These are phyloP conservation scores for Mucor circinelloides DNA, from an alignment of 371 early-diverging fungal species.

Conservation along the genomic window DNA sequence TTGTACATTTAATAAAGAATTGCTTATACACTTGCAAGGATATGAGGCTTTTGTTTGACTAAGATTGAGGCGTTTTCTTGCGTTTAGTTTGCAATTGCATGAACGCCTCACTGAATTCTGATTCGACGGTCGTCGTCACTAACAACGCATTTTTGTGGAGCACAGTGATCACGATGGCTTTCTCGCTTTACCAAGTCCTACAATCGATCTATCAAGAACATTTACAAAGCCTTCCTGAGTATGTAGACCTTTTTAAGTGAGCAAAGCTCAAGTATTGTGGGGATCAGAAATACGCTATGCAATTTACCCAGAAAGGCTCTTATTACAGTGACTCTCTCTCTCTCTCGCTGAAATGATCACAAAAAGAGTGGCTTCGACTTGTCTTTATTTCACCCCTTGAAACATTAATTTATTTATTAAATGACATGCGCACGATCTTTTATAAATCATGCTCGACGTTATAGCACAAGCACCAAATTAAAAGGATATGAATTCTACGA, in stretches of 20 bases:
- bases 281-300: no score
- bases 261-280: no score
- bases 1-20: background rate
- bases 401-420: background rate
- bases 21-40: background rate
- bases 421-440: background rate
- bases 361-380: no score
- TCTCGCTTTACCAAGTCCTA: no score
- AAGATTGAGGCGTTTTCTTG: background rate
- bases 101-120: background rate
- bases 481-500: slow-evolving; percentile 27
- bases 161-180: no score
- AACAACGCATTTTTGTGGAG: background rate
- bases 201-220: no score
- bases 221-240: no score
- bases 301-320: no score
- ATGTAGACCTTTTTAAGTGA: no score
- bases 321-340: no score
- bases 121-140: background rate
- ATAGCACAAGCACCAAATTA: background rate
- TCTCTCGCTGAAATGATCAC: no score
- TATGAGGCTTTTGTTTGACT: background rate
- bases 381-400: background rate
- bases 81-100: background rate
- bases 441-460: background rate